Conservation (phyloP, 2,329 filamentous ascomycete genomes). For the Sordariomycetes sp. region DNA sequence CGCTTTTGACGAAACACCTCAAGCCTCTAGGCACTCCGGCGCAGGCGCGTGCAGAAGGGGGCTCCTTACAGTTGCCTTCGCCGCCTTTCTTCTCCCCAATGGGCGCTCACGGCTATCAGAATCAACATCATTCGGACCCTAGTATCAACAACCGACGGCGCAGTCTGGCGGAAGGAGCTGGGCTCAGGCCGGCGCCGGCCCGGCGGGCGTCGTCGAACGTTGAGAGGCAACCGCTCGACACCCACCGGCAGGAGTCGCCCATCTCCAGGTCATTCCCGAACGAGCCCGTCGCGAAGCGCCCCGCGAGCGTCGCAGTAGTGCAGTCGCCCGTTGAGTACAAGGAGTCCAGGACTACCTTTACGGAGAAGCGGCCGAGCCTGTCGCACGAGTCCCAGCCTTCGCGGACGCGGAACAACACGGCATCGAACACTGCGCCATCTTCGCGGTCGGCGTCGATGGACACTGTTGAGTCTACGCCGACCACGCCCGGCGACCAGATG, state of each 20-base stretch:
- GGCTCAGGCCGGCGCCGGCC: constrained; percentile 33
- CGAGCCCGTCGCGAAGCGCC: background rate
- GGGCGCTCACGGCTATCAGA: constrained; percentile 1
- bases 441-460: constrained; percentile 42
- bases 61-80: background rate
- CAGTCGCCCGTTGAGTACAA: background rate
- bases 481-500: constrained; percentile 41
- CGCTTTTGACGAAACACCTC: constrained; percentile 2
- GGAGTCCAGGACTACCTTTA: background rate
- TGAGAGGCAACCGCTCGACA: constrained; percentile 5
- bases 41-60: background rate
- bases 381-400: background rate
- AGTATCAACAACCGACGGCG: background rate
- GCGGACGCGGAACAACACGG: background rate
- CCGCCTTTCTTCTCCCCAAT: background rate
- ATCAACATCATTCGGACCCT: background rate
- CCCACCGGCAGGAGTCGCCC: constrained; percentile 1
- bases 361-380: background rate
- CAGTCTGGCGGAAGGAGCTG: constrained; percentile 11
- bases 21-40: background rate
- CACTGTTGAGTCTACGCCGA: constrained; percentile 38
- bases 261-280: background rate
- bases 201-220: constrained; percentile 26
- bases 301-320: background rate
- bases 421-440: constrained; percentile 16